Percentiles rank a stretch among this genome's conserved stretches.
phyloP scores from a whole-genome alignment of 768 basidiomycete genomes.

The Sarcodon aspratus region DNA sequence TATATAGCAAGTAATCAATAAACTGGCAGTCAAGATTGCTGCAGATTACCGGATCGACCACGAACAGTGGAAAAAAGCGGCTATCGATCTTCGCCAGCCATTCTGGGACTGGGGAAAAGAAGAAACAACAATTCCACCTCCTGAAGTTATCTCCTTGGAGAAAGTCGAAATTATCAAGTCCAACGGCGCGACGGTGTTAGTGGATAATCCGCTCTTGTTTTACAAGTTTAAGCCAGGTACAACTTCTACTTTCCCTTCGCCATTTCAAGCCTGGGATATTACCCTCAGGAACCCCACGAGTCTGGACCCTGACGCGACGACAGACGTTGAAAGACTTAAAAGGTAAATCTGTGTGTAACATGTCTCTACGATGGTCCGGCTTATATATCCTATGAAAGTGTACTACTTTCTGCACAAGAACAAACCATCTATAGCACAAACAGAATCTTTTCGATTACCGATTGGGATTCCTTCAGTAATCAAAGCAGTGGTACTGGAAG shows the following conservation, averaged over 20 bases:
- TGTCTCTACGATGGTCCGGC: background rate
- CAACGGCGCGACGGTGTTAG: constrained; percentile 1
- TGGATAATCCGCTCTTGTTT: constrained; percentile 7
- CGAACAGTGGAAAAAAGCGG: constrained; percentile 20
- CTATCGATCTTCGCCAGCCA: constrained; percentile 25
- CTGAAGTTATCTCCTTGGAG: constrained; percentile 4
- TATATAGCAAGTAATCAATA: constrained; percentile 35
- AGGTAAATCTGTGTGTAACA: background rate
- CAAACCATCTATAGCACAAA: no score
- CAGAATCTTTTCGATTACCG: no score
- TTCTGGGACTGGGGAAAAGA: constrained; percentile 39
- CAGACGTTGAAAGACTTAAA: constrained; percentile 2
- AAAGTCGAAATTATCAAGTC: constrained; percentile 4
- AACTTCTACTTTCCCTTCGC: constrained; percentile 4
- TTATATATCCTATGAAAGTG: no score
- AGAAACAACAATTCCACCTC: constrained; percentile 2
- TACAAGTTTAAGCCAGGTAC: constrained; percentile 5
- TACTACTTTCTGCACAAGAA: no score
- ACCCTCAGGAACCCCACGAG: constrained; percentile 7
- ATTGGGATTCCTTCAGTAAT: constrained; percentile 37
- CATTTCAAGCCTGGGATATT: constrained; percentile 6
- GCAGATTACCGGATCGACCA: constrained; percentile 20
- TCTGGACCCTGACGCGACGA: constrained; percentile 1
- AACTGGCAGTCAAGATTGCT: constrained; percentile 29
- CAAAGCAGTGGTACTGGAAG: constrained; percentile 25